A percentile compares a stretch with the other conserved stretches of the same genome.
Conservation (phyloP, 495 filamentous ascomycete genomes). For the Hypoxylon perforatum region DNA sequence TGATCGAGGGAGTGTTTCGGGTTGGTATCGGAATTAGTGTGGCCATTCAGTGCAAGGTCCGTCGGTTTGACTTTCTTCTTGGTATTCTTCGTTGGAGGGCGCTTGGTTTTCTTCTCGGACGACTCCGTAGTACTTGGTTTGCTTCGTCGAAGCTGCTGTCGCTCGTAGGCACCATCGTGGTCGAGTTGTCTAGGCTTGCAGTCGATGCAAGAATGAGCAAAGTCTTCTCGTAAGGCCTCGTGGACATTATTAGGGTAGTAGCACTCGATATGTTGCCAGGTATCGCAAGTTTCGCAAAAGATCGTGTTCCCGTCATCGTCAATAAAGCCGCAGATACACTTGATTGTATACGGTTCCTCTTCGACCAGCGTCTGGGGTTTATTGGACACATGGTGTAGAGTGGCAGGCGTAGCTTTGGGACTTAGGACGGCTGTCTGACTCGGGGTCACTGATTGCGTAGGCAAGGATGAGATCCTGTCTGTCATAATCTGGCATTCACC, state of each 20-base stretch:
- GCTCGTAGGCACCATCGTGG: constrained; percentile 74
- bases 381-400: constrained; percentile 67
- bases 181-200: constrained; percentile 83
- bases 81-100: constrained; percentile 73
- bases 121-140: constrained; percentile 66
- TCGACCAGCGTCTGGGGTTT: constrained; percentile 65
- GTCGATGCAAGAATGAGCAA: constrained; percentile 83
- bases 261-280: constrained; percentile 98
- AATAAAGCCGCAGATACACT: constrained; percentile 91
- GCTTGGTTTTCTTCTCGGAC: constrained; percentile 72
- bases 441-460: constrained; percentile 64
- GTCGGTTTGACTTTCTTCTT: constrained; percentile 76
- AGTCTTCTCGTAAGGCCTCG: constrained; percentile 74
- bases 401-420: constrained; percentile 59
- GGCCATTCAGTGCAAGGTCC: constrained; percentile 63
- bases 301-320: constrained; percentile 99
- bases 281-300: constrained; percentile 93
- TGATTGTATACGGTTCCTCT: constrained; percentile 95
- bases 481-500: constrained; percentile 88
- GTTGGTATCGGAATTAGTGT: constrained; percentile 45
- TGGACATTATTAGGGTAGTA: constrained; percentile 80
- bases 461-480: constrained; percentile 77
- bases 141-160: constrained; percentile 54
- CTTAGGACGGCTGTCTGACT: constrained; percentile 61
- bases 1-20: constrained; percentile 54